These are phyloP conservation scores for Raffaelea albimanens DNA, from an alignment of 2,329 filamentous ascomycete species.

Conservation along the genomic window DNA sequence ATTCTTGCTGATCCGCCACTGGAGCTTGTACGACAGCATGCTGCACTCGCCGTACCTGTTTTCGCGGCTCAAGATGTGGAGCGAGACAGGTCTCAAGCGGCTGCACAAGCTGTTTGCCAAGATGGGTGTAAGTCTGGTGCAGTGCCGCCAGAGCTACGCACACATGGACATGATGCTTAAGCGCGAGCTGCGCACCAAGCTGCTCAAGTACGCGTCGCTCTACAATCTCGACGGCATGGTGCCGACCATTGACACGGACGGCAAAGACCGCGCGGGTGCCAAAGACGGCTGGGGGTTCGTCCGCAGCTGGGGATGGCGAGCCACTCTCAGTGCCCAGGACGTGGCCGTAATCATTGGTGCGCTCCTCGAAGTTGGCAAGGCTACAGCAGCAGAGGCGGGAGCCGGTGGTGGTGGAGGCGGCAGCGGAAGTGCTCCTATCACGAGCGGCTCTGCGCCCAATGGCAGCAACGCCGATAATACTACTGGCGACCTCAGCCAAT, in stretches of 20 bases:
- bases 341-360: slow-evolving; percentile 89
- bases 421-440: too few species aligned
- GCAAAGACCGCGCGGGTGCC: slow-evolving; percentile 56
- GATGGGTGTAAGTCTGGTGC: slow-evolving; percentile 90
- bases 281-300: slow-evolving; percentile 98
- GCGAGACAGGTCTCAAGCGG: slow-evolving; percentile 75
- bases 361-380: slow-evolving; percentile 80
- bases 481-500: slow-evolving; percentile 34
- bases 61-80: slow-evolving; percentile 88
- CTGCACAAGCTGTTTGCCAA: slow-evolving; percentile 92
- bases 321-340: slow-evolving; percentile 85
- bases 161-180: slow-evolving; percentile 99
- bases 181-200: slow-evolving; percentile 64
- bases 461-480: slow-evolving; percentile 20
- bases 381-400: slow-evolving; percentile 26
- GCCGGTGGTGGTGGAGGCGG: slow-evolving; percentile 18
- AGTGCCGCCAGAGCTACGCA: slow-evolving; percentile 91
- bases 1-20: slow-evolving; percentile 87
- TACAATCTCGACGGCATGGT: slow-evolving; percentile 94
- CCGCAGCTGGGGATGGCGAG: slow-evolving; percentile 94
- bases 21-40: slow-evolving; percentile 98
- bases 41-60: slow-evolving; percentile 93
- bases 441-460: too few species aligned
- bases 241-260: slow-evolving; percentile 64
- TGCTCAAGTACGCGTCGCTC: slow-evolving; percentile 83